Conservation (phyloP, 2,329 filamentous ascomycete genomes). For the Phaeophleospora eucalypticola region DNA sequence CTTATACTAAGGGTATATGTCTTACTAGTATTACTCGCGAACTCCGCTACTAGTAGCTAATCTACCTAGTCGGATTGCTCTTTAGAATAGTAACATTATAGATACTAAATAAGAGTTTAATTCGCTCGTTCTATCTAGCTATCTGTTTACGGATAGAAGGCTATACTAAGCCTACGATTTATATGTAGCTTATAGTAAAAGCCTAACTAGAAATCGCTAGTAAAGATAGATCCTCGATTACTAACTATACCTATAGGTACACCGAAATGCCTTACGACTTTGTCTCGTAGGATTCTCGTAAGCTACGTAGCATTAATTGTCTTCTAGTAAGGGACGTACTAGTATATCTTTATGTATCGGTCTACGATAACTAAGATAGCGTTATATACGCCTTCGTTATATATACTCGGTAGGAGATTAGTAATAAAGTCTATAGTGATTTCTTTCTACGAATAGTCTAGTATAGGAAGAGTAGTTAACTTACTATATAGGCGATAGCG, state of each 20-base stretch:
- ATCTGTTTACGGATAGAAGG: slow-evolving; percentile 7
- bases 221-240: slow-evolving; percentile 14
- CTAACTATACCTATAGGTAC: slow-evolving; percentile 10
- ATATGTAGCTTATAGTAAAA: slow-evolving; percentile 5
- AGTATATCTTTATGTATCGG: slow-evolving; percentile 20
- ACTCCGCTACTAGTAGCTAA: not conserved
- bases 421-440: slow-evolving; percentile 7
- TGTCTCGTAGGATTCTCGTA: slow-evolving; percentile 9
- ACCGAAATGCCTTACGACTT: slow-evolving; percentile 14
- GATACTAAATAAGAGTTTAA: not conserved
- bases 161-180: slow-evolving; percentile 4
- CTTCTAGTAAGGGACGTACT: slow-evolving; percentile 8
- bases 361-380: slow-evolving; percentile 22
- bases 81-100: not conserved
- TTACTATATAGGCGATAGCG: slow-evolving; percentile 2
- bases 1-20: not conserved
- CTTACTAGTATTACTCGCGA: slow-evolving; percentile 5
- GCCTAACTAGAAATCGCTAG: slow-evolving; percentile 4
- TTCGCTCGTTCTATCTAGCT: not conserved
- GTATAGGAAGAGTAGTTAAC: not conserved
- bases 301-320: not conserved
- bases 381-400: slow-evolving; percentile 7
- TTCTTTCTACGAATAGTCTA: not conserved
- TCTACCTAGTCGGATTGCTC: slow-evolving; percentile 2
- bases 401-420: slow-evolving; percentile 4